Conservation (phyloP, 78 protist species). For the Tieghemostelium lacteum region DNA sequence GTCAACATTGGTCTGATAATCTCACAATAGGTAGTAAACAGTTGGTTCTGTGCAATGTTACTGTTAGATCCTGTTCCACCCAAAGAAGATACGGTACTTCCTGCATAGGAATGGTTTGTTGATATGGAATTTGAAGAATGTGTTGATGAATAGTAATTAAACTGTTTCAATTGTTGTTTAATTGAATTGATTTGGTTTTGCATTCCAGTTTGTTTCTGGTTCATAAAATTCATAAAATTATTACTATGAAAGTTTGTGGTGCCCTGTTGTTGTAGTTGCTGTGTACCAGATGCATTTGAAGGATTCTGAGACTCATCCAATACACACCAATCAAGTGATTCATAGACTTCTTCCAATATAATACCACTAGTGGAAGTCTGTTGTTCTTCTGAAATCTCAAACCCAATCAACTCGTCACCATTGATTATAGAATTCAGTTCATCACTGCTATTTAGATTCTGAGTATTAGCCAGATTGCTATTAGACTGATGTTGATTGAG, state of each 20-base stretch:
- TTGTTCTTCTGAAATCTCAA: constrained; percentile 31
- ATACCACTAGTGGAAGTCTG: neutral
- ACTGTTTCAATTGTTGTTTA: neutral
- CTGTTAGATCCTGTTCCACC: neutral
- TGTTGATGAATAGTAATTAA: neutral
- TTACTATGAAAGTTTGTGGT: neutral
- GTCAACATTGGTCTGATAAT: constrained; percentile 72
- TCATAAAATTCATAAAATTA: too few relatives aligned
- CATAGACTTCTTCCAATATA: constrained; percentile 36
- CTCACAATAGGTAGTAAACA: constrained; percentile 46
- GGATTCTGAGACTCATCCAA: constrained; percentile 21
- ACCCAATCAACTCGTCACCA: constrained; percentile 22
- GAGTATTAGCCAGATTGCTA: neutral
- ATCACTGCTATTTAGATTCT: neutral
- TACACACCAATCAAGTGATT: constrained; percentile 40
- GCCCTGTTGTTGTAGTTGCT: neutral
- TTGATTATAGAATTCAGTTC: neutral
- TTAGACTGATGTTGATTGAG: neutral
- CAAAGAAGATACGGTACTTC: neutral
- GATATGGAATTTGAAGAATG: constrained; percentile 3
- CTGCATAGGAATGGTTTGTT: neutral
- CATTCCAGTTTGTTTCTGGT: too few relatives aligned
- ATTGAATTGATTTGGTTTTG: neutral
- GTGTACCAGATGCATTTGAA: neutral
- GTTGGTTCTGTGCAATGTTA: neutral